Evolutionary conservation across 2,329 filamentous ascomycete genomes (phyloP).

Genomic region (Sordariomycetes sp.): DNA sequence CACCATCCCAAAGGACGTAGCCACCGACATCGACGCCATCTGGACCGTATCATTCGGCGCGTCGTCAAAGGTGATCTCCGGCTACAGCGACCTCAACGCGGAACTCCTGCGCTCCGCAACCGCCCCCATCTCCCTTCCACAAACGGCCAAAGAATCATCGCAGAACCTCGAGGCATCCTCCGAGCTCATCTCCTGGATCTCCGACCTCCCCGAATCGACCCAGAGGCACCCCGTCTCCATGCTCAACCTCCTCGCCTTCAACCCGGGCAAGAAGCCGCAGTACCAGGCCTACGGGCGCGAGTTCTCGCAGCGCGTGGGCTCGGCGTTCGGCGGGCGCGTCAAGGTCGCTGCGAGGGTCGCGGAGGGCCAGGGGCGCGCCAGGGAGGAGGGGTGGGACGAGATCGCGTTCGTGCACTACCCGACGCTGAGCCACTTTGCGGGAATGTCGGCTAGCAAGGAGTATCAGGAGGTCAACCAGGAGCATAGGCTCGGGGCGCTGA

Average conservation of each 20-base stretch:
- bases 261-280: conserved; percentile 32
- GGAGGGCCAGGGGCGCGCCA: conserved; percentile 6
- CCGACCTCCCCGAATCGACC: conserved; percentile 8
- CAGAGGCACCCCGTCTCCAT: conserved; percentile 41
- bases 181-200: conserved; percentile 39
- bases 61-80: neutral
- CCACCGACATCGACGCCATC: neutral
- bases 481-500: neutral
- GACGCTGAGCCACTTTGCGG: conserved; percentile 48
- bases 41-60: neutral
- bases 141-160: conserved; percentile 2
- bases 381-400: conserved; percentile 43
- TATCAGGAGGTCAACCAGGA: conserved; percentile 2
- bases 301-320: conserved; percentile 36
- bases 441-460: conserved; percentile 22
- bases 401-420: conserved; percentile 56
- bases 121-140: neutral
- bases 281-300: conserved; percentile 49
- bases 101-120: neutral
- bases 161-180: conserved; percentile 43
- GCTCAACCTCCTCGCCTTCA: conserved; percentile 53
- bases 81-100: neutral
- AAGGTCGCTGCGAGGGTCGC: conserved; percentile 52
- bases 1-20: neutral
- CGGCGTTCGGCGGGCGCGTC: conserved; percentile 41